These are phyloP conservation scores for Bipolaris bicolor DNA, from an alignment of 2,329 filamentous ascomycete species.

Conservation along the genomic window DNA sequence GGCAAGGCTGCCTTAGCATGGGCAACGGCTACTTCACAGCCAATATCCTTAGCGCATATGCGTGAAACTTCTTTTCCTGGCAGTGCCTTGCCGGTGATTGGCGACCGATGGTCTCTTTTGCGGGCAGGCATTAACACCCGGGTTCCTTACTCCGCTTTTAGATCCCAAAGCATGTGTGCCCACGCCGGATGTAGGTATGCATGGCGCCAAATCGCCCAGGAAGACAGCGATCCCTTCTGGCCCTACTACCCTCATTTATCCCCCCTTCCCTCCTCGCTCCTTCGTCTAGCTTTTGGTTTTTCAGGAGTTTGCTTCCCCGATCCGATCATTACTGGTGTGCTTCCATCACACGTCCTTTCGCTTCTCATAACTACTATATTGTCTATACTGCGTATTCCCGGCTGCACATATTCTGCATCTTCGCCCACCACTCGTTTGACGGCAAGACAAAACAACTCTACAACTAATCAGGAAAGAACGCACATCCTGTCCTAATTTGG, in stretches of 20 bases:
- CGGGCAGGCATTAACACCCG: conserved; percentile 30
- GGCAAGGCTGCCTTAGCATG: conserved; percentile 26
- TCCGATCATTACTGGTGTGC: conserved; percentile 40
- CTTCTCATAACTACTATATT: conserved; percentile 22
- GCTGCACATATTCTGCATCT: conserved; percentile 25
- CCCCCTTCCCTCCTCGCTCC: conserved; percentile 25
- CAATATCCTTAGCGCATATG: conserved; percentile 30
- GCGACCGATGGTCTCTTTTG: conserved; percentile 23
- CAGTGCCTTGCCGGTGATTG: conserved; percentile 28
- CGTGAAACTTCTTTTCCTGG: conserved; percentile 32
- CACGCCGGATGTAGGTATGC: too few species aligned
- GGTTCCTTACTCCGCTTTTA: conserved; percentile 42
- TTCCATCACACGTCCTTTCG: conserved; percentile 44
- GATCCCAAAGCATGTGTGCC: conserved; percentile 30
- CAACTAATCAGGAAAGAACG: conserved; percentile 13
- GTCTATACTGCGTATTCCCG: conserved; percentile 16
- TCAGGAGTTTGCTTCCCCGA: conserved; percentile 27
- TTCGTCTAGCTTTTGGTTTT: conserved; percentile 25
- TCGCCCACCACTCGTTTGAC: conserved; percentile 18
- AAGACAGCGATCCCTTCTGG: conserved; percentile 27
- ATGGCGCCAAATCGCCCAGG: conserved; percentile 28
- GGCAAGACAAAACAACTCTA: not conserved
- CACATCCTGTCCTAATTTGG: not conserved
- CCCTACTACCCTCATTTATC: conserved; percentile 35
- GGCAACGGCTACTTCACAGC: conserved; percentile 27